These are phyloP conservation scores for Eragrostis curvula DNA, from an alignment of 176 grass and related monocot species.

Conservation along the genomic window DNA sequence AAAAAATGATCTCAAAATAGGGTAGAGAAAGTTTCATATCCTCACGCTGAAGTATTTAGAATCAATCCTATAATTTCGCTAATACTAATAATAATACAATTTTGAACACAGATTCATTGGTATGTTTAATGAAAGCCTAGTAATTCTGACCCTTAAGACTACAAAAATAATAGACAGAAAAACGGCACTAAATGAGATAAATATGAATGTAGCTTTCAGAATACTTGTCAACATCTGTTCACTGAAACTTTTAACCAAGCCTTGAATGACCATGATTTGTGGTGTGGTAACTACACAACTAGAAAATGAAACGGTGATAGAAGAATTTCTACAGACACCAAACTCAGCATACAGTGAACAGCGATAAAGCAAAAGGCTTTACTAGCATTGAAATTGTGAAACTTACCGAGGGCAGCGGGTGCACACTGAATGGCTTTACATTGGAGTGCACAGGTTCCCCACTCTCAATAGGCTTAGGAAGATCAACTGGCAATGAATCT, in stretches of 20 bases:
- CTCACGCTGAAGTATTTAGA: too few species aligned
- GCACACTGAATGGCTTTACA: slow-evolving; percentile 72
- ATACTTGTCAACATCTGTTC: background rate
- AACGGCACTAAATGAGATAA: background rate
- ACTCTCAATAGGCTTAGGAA: slow-evolving; percentile 64
- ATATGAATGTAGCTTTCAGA: background rate
- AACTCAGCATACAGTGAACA: background rate
- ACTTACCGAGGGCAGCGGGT: slow-evolving; percentile 61
- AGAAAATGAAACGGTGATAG: background rate
- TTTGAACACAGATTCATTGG: background rate
- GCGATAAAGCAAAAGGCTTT: background rate
- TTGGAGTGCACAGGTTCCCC: slow-evolving; percentile 56
- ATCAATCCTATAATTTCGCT: background rate
- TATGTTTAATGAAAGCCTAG: background rate
- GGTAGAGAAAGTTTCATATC: background rate
- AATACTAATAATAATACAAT: background rate
- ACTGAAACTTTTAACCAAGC: background rate
- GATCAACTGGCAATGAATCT: slow-evolving; percentile 74
- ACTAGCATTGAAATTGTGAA: slow-evolving; percentile 26
- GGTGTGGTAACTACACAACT: background rate
- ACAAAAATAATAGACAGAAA: background rate
- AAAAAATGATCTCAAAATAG: background rate
- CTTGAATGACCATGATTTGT: background rate
- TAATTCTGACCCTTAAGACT: background rate
- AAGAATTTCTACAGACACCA: background rate